These are phyloP conservation scores for Pseudozyma sp. DNA, from an alignment of 1,284 basidiomycete genomes.

Conservation along the genomic window DNA sequence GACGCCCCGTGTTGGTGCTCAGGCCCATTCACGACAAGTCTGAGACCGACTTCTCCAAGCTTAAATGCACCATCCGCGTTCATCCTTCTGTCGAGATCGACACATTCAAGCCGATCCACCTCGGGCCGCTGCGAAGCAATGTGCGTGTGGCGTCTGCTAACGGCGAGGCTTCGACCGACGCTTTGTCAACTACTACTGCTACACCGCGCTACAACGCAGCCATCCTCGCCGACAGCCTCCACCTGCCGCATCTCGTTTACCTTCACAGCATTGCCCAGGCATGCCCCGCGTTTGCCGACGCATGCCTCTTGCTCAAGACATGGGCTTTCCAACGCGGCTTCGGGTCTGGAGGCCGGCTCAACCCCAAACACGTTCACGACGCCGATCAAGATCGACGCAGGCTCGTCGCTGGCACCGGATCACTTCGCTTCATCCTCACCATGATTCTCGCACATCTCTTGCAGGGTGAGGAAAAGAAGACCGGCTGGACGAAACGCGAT, in stretches of 20 bases:
- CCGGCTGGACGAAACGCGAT: conserved; percentile 27
- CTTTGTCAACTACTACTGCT: conserved; percentile 23
- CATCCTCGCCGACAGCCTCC: conserved; percentile 77
- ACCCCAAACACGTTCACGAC: conserved; percentile 9
- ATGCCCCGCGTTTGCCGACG: conserved; percentile 79
- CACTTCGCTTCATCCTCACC: conserved; percentile 76
- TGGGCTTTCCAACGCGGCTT: conserved; percentile 92
- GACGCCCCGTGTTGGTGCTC: conserved; percentile 78
- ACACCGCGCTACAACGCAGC: conserved; percentile 85
- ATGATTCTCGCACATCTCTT: conserved; percentile 68
- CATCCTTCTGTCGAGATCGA: conserved; percentile 76
- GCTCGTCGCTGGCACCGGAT: conserved; percentile 65
- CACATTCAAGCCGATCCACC: conserved; percentile 76
- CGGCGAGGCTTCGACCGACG: conserved; percentile 5
- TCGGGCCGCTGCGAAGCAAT: conserved; percentile 78
- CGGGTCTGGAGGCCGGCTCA: conserved; percentile 70
- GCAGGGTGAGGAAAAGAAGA: conserved; percentile 66
- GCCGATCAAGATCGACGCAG: conserved; percentile 29
- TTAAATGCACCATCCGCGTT: conserved; percentile 79
- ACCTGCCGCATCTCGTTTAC: conserved; percentile 78
- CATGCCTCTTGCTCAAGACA: conserved; percentile 82
- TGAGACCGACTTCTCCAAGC: conserved; percentile 76
- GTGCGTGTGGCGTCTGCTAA: conserved; percentile 57
- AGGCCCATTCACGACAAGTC: conserved; percentile 73
- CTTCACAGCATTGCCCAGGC: conserved; percentile 77